Evolutionary conservation across 352 stramenopile genomes (phyloP).

Genomic region (Globisporangium polare): DNA sequence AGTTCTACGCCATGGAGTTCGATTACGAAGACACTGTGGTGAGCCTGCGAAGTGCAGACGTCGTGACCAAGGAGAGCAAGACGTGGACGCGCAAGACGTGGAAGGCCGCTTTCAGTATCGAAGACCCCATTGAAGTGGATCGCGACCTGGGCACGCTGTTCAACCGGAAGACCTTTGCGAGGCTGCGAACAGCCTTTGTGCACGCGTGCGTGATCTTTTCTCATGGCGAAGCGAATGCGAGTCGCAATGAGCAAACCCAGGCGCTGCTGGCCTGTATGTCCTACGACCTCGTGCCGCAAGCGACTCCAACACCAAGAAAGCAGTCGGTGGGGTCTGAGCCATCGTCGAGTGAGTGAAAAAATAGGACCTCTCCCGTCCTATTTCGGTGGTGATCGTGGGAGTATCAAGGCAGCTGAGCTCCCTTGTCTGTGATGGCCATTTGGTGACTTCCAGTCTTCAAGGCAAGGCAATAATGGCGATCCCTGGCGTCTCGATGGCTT

Average conservation of each 20-base stretch:
- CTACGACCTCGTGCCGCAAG: conserved; percentile 11
- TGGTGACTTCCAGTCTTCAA: not conserved
- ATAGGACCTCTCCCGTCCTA: conserved; percentile 2
- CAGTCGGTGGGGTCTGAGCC: conserved; percentile 5
- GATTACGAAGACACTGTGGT: conserved; percentile 63
- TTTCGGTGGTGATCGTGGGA: conserved; percentile 3
- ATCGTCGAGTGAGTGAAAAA: conserved; percentile 2
- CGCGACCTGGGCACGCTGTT: conserved; percentile 71
- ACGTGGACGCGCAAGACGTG: conserved; percentile 40
- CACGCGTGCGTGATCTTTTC: conserved; percentile 37
- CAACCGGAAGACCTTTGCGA: conserved; percentile 45
- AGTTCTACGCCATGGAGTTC: conserved; percentile 71
- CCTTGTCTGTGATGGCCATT: not conserved
- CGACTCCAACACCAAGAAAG: not conserved
- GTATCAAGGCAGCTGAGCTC: not conserved
- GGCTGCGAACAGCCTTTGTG: conserved; percentile 49
- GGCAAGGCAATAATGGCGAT: conserved; percentile 12
- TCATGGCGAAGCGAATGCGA: not conserved
- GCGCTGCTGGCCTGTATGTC: conserved; percentile 7
- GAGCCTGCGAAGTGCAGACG: conserved; percentile 33
- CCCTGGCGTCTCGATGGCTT: not conserved
- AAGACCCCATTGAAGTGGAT: conserved; percentile 72
- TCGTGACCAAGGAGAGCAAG: conserved; percentile 41
- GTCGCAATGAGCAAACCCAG: not conserved
- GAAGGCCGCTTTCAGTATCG: conserved; percentile 48